Evolutionary conservation across 306 rosid species (phyloP).

Genomic region (Sechiopsis laciniata): DNA sequence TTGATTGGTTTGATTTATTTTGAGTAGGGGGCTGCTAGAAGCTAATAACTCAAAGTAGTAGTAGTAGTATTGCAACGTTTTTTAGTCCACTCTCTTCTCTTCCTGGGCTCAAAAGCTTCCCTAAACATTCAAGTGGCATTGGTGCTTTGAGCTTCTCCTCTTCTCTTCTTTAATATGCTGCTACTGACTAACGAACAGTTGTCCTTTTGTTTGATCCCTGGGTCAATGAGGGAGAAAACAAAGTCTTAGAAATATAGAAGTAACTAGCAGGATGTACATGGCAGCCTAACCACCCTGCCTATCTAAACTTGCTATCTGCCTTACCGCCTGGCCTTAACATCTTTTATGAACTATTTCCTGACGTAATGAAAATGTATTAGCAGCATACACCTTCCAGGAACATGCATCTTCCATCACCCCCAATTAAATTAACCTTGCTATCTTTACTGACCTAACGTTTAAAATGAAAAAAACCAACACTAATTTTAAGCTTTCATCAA

Average conservation of each 20-base stretch:
- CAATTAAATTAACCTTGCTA: background rate
- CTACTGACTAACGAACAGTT: background rate
- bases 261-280: background rate
- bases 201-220: background rate
- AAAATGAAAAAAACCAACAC: background rate
- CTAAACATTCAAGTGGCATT: background rate
- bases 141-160: background rate
- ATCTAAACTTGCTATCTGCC: background rate
- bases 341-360: background rate
- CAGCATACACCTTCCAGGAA: background rate
- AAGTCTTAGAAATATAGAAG: background rate
- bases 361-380: background rate
- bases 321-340: background rate
- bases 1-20: background rate
- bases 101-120: background rate
- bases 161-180: conserved; percentile 2
- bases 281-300: background rate
- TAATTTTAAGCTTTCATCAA: background rate
- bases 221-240: background rate
- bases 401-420: conserved; percentile 14
- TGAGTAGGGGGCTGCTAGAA: background rate
- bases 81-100: background rate
- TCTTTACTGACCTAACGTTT: background rate
- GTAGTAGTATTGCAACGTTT: background rate
- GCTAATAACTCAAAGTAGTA: background rate